phyloP scores from a whole-genome alignment of 2,329 filamentous ascomycete genomes.

The Fonsecaea pedrosoi region DNA sequence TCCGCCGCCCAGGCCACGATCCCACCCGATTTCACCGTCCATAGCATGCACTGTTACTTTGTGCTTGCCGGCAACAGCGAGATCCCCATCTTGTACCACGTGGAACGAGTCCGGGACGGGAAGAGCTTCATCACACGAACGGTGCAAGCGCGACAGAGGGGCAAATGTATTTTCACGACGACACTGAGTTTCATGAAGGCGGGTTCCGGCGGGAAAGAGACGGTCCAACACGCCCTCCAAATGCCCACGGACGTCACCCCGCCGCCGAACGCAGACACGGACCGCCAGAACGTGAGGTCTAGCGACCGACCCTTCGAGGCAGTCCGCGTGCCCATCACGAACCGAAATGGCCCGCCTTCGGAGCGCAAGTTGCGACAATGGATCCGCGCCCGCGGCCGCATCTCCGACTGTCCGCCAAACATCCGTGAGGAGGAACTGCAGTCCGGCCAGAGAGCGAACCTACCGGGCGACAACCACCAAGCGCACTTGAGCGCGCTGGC shows the following conservation, averaged over 20 bases:
- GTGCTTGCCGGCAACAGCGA: conserved; percentile 85
- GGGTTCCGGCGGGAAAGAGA: conserved; percentile 59
- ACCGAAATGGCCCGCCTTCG: conserved; percentile 55
- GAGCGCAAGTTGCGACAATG: conserved; percentile 70
- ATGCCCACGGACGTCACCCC: conserved; percentile 58
- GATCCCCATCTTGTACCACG: conserved; percentile 90
- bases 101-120: conserved; percentile 90
- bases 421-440: conserved; percentile 36
- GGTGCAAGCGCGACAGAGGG: conserved; percentile 91
- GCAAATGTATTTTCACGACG: conserved; percentile 90
- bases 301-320: conserved; percentile 45
- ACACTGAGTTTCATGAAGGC: conserved; percentile 86
- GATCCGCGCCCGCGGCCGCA: conserved; percentile 47
- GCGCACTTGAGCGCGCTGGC: conserved; percentile 75
- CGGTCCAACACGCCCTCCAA: conserved; percentile 69
- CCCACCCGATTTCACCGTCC: conserved; percentile 76
- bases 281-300: conserved; percentile 10
- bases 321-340: conserved; percentile 55
- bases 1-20: conserved; percentile 89
- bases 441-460: conserved; percentile 25
- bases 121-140: conserved; percentile 89
- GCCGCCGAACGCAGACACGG: conserved; percentile 42
- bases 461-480: conserved; percentile 39
- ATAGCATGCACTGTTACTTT: conserved; percentile 99
- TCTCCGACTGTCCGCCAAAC: conserved; percentile 39